phyloP scores from a whole-genome alignment of 1,284 basidiomycete species.

The Meira miltonrushii region DNA sequence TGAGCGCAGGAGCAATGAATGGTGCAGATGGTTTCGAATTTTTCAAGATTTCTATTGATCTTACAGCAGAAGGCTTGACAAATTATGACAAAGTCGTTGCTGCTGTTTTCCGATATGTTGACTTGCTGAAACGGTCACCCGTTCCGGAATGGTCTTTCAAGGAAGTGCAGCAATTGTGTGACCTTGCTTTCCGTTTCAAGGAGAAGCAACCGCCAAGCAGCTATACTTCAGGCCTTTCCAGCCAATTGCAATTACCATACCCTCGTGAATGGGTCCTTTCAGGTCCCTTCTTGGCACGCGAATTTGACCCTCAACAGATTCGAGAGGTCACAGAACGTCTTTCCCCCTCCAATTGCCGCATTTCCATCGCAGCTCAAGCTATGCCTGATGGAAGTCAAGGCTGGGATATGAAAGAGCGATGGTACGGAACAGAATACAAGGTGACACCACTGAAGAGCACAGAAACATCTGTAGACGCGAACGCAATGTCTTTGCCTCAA shows the following conservation, averaged over 20 bases:
- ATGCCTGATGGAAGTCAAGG: conserved; percentile 37
- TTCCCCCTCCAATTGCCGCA: conserved; percentile 63
- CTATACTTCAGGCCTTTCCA: conserved; percentile 74
- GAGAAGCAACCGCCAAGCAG: conserved; percentile 76
- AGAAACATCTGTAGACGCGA: conserved; percentile 18
- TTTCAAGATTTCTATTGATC: conserved; percentile 75
- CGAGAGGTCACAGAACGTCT: conserved; percentile 64
- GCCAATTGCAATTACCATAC: conserved; percentile 71
- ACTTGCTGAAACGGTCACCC: conserved; percentile 67
- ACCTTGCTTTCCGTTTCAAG: conserved; percentile 77
- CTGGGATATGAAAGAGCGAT: conserved; percentile 45
- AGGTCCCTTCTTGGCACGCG: conserved; percentile 68
- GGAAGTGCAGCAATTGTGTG: conserved; percentile 70
- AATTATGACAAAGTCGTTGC: conserved; percentile 72
- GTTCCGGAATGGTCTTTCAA: conserved; percentile 71
- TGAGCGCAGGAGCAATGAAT: conserved; percentile 70
- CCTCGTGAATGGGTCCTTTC: conserved; percentile 75
- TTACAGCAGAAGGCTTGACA: conserved; percentile 83
- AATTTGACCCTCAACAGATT: conserved; percentile 70
- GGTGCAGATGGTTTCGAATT: conserved; percentile 72
- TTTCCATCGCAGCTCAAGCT: conserved; percentile 69
- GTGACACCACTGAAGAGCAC: conserved; percentile 30
- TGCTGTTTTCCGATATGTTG: conserved; percentile 79
- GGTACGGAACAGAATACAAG: conserved; percentile 52
- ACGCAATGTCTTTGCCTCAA: conserved; percentile 43